Evolutionary conservation across 1,284 basidiomycete species (phyloP).

Genomic region (Sporisorium graminicola): DNA sequence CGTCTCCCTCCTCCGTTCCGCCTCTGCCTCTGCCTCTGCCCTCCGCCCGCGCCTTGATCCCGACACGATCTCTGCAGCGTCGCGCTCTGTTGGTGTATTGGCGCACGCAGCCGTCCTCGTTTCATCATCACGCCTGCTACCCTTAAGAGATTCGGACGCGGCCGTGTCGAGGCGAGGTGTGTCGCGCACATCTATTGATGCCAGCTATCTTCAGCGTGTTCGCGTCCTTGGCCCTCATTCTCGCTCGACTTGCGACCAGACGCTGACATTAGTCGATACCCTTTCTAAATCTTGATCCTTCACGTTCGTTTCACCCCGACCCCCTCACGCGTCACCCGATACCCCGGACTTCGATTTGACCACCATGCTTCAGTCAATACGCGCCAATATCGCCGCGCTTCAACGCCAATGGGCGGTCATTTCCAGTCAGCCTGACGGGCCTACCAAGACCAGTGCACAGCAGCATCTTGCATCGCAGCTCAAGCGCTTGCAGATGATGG

Average conservation of each 20-base stretch:
- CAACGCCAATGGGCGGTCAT: slow-evolving; percentile 65
- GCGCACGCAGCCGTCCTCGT: slow-evolving; percentile 8
- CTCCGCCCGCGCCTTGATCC: neutral
- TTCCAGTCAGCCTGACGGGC: slow-evolving; percentile 57
- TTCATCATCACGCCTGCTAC: neutral
- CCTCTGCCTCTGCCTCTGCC: slow-evolving; percentile 10
- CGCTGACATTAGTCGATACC: slow-evolving; percentile 10
- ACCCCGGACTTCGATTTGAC: neutral
- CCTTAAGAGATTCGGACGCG: neutral
- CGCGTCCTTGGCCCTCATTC: neutral
- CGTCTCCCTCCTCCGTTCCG: neutral
- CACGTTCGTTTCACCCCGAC: neutral
- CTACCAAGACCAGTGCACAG: slow-evolving; percentile 56
- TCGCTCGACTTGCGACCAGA: slow-evolving; percentile 5
- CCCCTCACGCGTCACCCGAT: slow-evolving; percentile 3
- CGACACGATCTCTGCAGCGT: neutral
- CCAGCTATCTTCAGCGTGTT: neutral
- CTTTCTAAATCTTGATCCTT: neutral
- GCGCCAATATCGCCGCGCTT: slow-evolving; percentile 55
- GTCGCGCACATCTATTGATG: slow-evolving; percentile 4
- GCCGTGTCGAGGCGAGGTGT: neutral
- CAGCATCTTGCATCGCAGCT: slow-evolving; percentile 59
- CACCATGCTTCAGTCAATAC: slow-evolving; percentile 50
- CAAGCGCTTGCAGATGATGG: slow-evolving; percentile 55
- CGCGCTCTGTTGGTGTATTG: slow-evolving; percentile 4